phyloP scores from a whole-genome alignment of 2,329 filamentous ascomycete species.

The Neoascochyta sp. region DNA sequence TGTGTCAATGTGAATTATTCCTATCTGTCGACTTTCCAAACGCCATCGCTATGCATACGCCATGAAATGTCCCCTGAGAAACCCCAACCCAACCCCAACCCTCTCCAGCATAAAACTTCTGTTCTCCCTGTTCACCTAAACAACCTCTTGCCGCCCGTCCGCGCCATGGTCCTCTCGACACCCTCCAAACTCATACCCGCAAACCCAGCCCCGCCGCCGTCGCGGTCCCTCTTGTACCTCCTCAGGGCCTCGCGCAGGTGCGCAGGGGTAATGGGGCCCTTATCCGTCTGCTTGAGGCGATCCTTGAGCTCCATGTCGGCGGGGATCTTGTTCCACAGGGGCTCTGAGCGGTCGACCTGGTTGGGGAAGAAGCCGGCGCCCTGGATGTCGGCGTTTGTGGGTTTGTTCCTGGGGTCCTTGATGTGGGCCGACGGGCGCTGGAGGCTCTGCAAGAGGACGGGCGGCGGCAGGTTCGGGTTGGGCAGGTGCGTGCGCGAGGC shows the following conservation, averaged over 20 bases:
- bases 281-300: constrained; percentile 34
- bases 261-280: constrained; percentile 65
- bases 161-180: constrained; percentile 42
- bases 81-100: not conserved
- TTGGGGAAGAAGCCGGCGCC: constrained; percentile 22
- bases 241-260: constrained; percentile 71
- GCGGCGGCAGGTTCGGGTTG: constrained; percentile 26
- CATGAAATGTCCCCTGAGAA: not conserved
- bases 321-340: constrained; percentile 27
- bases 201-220: constrained; percentile 58
- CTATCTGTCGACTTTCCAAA: constrained; percentile 3
- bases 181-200: constrained; percentile 50
- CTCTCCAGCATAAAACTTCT: not conserved
- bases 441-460: constrained; percentile 25
- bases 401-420: constrained; percentile 24
- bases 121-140: constrained; percentile 45
- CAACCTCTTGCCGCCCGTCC: constrained; percentile 45
- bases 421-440: constrained; percentile 30
- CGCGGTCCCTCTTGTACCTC: constrained; percentile 60
- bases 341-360: constrained; percentile 20
- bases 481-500: constrained; percentile 41
- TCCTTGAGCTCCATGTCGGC: constrained; percentile 24
- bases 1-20: no score
- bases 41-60: constrained; percentile 14
- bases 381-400: constrained; percentile 27